phyloP scores from a whole-genome alignment of 441 rosid species.

The Pelargonium exstipulatum region DNA sequence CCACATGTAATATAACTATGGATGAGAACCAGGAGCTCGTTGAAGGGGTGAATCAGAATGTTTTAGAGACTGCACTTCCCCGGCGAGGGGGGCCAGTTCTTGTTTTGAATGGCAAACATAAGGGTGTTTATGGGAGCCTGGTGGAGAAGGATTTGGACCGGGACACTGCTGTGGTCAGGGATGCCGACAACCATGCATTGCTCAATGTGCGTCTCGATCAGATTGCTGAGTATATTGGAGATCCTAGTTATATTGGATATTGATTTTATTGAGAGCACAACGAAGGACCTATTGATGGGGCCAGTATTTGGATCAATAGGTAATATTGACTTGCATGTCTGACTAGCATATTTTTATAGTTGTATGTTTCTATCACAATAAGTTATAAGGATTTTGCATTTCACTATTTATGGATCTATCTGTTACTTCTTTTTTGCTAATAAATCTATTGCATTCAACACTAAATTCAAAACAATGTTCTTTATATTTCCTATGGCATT shows the following conservation, averaged over 20 bases:
- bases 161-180: constrained; percentile 58
- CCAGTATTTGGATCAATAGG: not conserved
- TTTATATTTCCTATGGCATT: not conserved
- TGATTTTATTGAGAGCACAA: constrained; percentile 25
- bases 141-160: constrained; percentile 55
- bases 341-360: not conserved
- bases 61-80: constrained; percentile 75
- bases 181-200: constrained; percentile 52
- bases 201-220: constrained; percentile 67
- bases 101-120: constrained; percentile 54
- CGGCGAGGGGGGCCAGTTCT: constrained; percentile 57
- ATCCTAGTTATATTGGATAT: constrained; percentile 57
- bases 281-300: not conserved
- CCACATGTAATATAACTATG: constrained; percentile 52
- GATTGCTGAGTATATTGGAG: constrained; percentile 71
- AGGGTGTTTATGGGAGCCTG: constrained; percentile 53
- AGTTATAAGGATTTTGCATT: not conserved
- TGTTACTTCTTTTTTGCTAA: not conserved
- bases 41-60: constrained; percentile 60
- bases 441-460: not conserved
- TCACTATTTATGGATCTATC: not conserved
- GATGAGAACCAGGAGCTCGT: constrained; percentile 65
- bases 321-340: not conserved
- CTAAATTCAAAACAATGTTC: not conserved
- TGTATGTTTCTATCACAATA: not conserved